Evolutionary conservation across 208 protist genomes (phyloP), one percentile per base, ranked within the genome.

Genomic region (Crithidia mellificae): DNA sequence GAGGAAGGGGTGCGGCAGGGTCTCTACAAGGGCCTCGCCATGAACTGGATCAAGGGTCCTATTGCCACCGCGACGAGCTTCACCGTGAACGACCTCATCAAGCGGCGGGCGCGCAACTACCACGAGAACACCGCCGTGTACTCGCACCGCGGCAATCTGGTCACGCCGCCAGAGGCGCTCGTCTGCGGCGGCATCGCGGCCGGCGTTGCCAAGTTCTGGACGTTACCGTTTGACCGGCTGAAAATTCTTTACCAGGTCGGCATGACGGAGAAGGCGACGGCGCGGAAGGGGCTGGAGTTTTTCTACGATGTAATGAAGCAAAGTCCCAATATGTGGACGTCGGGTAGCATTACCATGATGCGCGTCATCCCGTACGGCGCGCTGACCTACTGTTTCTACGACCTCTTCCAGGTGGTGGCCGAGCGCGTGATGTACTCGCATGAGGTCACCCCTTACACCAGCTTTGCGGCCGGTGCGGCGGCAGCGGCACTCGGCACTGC

Each of bases 31-130:
- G 94, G 94, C 0, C 85, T 98, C 39, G 76, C 82, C 27, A 96
- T 98, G 92, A 98, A 98, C 82, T 98, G 91, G 91, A 95, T 98
- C 66, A 98, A 98, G 46, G 94, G 94, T 0, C 94, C 94, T 32
- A 91, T 98, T 55, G 91, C 94, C 24, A 88, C 89, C 11, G 76
- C 82, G 6, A 94, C 90, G 7, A 91, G 85, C 49, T 98, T 98
- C 69, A 98, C 90, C 7, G 84, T 93, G n/a, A 97, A 96, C 63
- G 94, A 98, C 75, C 77, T 93, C 20, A 65, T 97, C 34, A 96
- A 95, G 78, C 61, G 81, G 6, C 77, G 85, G 34, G 86, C 90
- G 34, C 77, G 79, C 25, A 73, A 85, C 47, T 94, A 94, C 71
- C 63, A 96, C 75, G 80, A 87, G 61, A 85, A 74, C 25, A 74